phyloP scores from a whole-genome alignment of 768 basidiomycete species.

The Podaxis rugospora region DNA sequence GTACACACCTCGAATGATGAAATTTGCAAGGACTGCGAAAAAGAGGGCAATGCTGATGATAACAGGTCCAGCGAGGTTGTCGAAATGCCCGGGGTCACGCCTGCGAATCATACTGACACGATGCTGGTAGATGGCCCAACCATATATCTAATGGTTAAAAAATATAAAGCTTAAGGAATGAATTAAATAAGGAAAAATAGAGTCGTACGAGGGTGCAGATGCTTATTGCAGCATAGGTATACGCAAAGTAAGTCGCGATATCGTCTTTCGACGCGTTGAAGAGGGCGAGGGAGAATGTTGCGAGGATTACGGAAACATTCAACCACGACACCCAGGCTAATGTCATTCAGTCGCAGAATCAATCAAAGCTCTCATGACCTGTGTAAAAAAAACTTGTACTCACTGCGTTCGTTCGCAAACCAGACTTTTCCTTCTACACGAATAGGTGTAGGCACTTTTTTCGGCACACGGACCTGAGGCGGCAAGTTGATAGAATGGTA shows the following conservation, averaged over 20 bases:
- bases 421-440: conserved; percentile 94
- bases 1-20: conserved; percentile 73
- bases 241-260: conserved; percentile 74
- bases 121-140: conserved; percentile 80
- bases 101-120: conserved; percentile 89
- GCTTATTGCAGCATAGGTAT: conserved; percentile 78
- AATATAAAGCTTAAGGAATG: neutral
- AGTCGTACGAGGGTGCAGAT: conserved; percentile 56
- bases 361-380: neutral
- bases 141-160: conserved; percentile 58
- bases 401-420: conserved; percentile 95
- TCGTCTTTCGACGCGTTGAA: conserved; percentile 81
- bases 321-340: conserved; percentile 95
- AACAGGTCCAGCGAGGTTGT: conserved; percentile 78
- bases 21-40: conserved; percentile 83
- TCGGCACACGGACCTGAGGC: conserved; percentile 67
- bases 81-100: conserved; percentile 86
- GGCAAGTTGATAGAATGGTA: conserved; percentile 75
- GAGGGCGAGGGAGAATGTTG: conserved; percentile 79
- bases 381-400: conserved; percentile 19
- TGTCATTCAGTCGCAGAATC: neutral
- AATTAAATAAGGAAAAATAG: neutral
- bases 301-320: conserved; percentile 78
- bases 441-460: conserved; percentile 77
- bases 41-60: conserved; percentile 81